These are phyloP conservation scores for Wickerhamiella nectarea DNA, from an alignment of 805 yeast species.

Conservation along the genomic window DNA sequence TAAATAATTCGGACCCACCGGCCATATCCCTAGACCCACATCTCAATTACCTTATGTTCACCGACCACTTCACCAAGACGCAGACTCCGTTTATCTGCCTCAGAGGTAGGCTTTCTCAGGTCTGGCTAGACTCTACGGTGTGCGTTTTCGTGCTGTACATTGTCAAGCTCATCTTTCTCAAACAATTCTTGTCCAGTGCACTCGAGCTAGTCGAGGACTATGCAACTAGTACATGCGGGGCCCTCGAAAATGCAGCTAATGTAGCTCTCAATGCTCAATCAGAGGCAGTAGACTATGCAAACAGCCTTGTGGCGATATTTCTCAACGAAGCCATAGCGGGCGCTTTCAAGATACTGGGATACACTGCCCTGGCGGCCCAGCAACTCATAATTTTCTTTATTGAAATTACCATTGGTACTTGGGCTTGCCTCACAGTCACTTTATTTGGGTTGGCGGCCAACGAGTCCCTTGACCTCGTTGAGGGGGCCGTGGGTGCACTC, in stretches of 20 bases:
- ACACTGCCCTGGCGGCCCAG: conserved; percentile 42
- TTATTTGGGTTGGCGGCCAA: conserved; percentile 59
- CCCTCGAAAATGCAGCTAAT: conserved; percentile 31
- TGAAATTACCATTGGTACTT: conserved; percentile 72
- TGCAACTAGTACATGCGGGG: conserved; percentile 34
- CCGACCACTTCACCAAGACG: neutral
- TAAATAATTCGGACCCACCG: neutral
- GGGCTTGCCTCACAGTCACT: conserved; percentile 66
- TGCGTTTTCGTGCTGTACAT: conserved; percentile 41
- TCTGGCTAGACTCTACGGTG: conserved; percentile 45
- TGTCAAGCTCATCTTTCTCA: conserved; percentile 48
- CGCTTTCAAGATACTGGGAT: neutral
- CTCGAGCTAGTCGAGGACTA: conserved; percentile 30
- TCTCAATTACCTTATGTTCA: neutral
- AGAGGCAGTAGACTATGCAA: conserved; percentile 42
- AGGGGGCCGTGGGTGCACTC: conserved; percentile 42
- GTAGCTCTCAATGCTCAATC: conserved; percentile 38
- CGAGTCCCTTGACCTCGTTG: conserved; percentile 62
- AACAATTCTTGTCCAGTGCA: conserved; percentile 32
- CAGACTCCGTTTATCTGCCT: conserved; percentile 22
- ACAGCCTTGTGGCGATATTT: conserved; percentile 36
- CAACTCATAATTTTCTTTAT: conserved; percentile 48
- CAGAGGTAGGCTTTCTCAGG: conserved; percentile 25
- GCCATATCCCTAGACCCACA: neutral
- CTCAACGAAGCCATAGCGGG: conserved; percentile 16